Evolutionary conservation across 371 early-diverging fungal species (phyloP).

Genomic region (Mucor sp.): DNA sequence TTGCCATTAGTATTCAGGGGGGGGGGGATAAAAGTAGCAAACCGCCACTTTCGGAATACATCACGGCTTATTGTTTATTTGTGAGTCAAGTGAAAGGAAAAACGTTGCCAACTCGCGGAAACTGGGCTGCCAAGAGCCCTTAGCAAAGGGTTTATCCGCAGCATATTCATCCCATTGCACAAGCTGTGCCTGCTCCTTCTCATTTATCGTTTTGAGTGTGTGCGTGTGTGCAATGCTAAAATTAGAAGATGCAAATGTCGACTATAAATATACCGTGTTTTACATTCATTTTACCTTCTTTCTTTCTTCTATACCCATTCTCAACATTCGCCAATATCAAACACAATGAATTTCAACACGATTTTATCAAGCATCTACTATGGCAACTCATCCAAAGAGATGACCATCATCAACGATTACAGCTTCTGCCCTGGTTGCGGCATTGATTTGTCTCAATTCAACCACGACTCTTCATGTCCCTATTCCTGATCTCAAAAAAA

Average conservation of each 20-base stretch:
- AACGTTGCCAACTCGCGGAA: not conserved
- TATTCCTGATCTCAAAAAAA: not conserved
- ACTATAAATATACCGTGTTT: not conserved
- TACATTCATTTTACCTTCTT: not conserved
- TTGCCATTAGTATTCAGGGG: not conserved
- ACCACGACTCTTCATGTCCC: conserved; percentile 22
- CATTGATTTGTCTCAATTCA: conserved; percentile 23
- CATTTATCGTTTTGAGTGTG: not conserved
- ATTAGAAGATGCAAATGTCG: not conserved
- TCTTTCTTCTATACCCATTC: not conserved
- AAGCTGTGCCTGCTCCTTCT: not conserved
- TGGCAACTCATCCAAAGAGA: not conserved
- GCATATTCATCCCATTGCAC: not conserved
- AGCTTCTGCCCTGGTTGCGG: conserved; percentile 24
- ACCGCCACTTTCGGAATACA: not conserved
- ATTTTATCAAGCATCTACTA: not conserved
- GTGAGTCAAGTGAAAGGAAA: not conserved
- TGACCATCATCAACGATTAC: conserved; percentile 3
- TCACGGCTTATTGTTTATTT: not conserved
- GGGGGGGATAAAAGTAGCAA: not conserved
- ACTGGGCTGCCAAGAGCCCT: not conserved
- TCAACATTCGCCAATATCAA: not conserved
- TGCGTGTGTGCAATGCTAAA: not conserved
- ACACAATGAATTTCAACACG: not conserved
- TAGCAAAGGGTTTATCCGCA: not conserved